Conservation (phyloP, 768 basidiomycete species). For the Kwoniella sp. region DNA sequence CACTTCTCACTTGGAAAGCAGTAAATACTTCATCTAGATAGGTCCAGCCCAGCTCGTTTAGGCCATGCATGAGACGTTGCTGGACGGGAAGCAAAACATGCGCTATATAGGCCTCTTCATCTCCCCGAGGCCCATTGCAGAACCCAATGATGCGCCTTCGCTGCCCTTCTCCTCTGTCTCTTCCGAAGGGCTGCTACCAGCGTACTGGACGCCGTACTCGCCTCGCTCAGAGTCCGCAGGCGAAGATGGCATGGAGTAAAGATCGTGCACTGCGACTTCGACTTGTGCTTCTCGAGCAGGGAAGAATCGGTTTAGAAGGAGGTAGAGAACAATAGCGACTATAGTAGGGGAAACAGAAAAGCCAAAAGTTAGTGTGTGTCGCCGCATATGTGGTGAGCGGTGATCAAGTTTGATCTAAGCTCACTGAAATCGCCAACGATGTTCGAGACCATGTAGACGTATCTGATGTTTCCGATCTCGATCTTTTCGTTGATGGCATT, state of each 20-base stretch:
- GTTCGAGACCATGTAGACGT: conserved; percentile 37
- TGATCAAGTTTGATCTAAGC: neutral
- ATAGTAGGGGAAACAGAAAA: neutral
- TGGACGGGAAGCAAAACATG: too few relatives aligned
- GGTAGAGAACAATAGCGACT: conserved; percentile 37
- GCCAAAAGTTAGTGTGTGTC: too few relatives aligned
- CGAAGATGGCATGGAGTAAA: conserved; percentile 6
- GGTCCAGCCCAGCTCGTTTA: too few relatives aligned
- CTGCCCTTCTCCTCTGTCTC: neutral
- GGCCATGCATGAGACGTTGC: too few relatives aligned
- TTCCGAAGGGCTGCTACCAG: neutral
- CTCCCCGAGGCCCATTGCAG: neutral
- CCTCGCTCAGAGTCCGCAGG: conserved; percentile 12
- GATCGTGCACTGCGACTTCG: conserved; percentile 37
- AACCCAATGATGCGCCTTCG: neutral
- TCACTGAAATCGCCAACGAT: conserved; percentile 37
- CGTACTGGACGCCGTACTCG: conserved; percentile 6
- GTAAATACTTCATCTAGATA: too few relatives aligned
- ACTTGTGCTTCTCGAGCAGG: conserved; percentile 33
- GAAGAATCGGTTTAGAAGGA: conserved; percentile 33
- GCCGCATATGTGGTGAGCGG: too few relatives aligned
- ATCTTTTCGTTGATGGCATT: conserved; percentile 41
- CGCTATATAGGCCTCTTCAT: conserved; percentile 5
- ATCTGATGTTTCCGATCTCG: conserved; percentile 29
- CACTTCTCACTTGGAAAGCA: too few relatives aligned